A percentile compares a stretch with the other conserved stretches of the same genome.
Evolutionary conservation across 2,329 filamentous ascomycete genomes (phyloP).

Genomic region (Hypocreales sp.): DNA sequence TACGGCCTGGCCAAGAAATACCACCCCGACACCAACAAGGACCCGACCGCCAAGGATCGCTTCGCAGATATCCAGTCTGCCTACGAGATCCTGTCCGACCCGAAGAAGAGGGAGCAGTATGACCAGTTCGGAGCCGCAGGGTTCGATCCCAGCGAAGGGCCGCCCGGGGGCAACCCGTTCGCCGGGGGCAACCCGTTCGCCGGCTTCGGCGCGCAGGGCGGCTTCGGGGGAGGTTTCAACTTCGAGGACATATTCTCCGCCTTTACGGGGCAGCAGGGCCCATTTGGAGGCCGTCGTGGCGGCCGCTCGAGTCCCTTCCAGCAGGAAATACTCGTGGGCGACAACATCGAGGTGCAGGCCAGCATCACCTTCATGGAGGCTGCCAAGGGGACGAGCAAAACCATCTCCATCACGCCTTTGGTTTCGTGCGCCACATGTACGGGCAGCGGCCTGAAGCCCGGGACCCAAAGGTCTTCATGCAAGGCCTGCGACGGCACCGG

Average conservation of each 20-base stretch:
- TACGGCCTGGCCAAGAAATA: slow-evolving; percentile 96
- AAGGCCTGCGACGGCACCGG: slow-evolving; percentile 75
- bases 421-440: slow-evolving; percentile 68
- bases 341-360: slow-evolving; percentile 89
- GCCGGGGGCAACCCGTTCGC: slow-evolving; percentile 41
- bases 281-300: slow-evolving; percentile 37
- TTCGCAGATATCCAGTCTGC: slow-evolving; percentile 87
- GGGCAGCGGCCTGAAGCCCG: slow-evolving; percentile 73
- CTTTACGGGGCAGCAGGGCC: slow-evolving; percentile 45
- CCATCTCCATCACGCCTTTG: slow-evolving; percentile 74
- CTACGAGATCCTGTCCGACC: slow-evolving; percentile 85
- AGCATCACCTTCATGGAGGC: slow-evolving; percentile 94
- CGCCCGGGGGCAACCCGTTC: slow-evolving; percentile 32
- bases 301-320: slow-evolving; percentile 51
- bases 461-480: slow-evolving; percentile 58
- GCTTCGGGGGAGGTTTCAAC: slow-evolving; percentile 73
- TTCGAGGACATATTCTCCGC: slow-evolving; percentile 93
- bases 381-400: slow-evolving; percentile 77
- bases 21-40: slow-evolving; percentile 97
- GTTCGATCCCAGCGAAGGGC: slow-evolving; percentile 62
- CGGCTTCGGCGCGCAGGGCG: slow-evolving; percentile 41
- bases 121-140: slow-evolving; percentile 82
- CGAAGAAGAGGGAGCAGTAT: slow-evolving; percentile 83
- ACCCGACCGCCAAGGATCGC: slow-evolving; percentile 80
- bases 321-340: slow-evolving; percentile 73